Percentiles rank a stretch among this genome's conserved stretches.
phyloP scores from a whole-genome alignment of 176 grass and related monocot species.

The Eremochloa ophiuroides region DNA sequence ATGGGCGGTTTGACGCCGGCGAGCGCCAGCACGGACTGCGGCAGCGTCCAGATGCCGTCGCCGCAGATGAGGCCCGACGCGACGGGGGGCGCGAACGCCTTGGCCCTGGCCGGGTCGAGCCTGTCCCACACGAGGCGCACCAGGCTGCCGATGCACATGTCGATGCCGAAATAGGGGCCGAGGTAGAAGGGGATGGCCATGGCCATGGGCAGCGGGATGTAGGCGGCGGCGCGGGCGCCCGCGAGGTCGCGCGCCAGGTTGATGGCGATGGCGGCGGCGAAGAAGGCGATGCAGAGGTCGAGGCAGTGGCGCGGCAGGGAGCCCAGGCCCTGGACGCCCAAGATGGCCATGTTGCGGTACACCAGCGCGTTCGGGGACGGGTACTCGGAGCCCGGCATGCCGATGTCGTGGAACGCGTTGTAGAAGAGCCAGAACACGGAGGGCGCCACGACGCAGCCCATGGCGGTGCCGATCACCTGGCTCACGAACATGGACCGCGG shows the following conservation, averaged over 20 bases:
- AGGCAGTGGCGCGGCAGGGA: constrained; percentile 51
- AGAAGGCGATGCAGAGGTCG: constrained; percentile 46
- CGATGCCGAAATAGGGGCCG: constrained; percentile 57
- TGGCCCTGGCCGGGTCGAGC: constrained; percentile 34
- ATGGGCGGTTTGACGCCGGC: constrained; percentile 57
- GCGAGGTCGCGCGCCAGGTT: constrained; percentile 47
- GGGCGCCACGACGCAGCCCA: constrained; percentile 57
- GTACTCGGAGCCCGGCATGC: constrained; percentile 50
- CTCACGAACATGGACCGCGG: constrained; percentile 69
- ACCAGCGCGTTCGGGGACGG: constrained; percentile 58
- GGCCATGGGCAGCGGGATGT: constrained; percentile 55
- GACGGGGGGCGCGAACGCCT: constrained; percentile 56
- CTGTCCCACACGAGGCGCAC: constrained; percentile 46
- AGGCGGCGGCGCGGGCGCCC: constrained; percentile 24
- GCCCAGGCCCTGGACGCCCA: constrained; percentile 49
- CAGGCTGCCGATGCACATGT: constrained; percentile 60
- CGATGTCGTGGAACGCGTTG: constrained; percentile 48
- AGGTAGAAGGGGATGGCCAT: constrained; percentile 73
- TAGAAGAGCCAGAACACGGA: constrained; percentile 70
- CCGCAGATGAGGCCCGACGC: constrained; percentile 76
- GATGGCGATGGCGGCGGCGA: constrained; percentile 35
- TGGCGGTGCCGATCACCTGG: constrained; percentile 58
- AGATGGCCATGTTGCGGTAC: constrained; percentile 64
- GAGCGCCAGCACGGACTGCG: constrained; percentile 65
- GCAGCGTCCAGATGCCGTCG: constrained; percentile 70